Base-by-base conservation (phyloP, 2,329 filamentous ascomycete genomes). In the Diplodia scrobiculata region DNA sequence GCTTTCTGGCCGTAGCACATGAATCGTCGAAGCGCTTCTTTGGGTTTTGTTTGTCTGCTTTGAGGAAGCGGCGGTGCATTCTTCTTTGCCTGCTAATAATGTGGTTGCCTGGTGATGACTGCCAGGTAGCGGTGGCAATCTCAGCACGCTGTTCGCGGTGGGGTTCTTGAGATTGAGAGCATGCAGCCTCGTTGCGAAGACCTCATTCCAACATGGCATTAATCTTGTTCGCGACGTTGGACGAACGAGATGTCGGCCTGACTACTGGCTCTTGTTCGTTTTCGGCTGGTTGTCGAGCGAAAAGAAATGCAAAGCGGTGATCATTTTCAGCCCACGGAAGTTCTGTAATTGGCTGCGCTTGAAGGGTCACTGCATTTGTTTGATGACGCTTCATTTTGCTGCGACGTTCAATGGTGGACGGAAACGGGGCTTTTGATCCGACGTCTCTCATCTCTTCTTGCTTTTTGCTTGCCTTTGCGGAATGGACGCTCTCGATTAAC, bases 211-310 rank as follows among this genome's bases (percentile, higher is more conserved):
- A n/a, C 17, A 10, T 13, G 34, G 34, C 34, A 11, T 36, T 36
- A 36, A 36, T 36, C 34, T 36, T 11, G 34, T 36, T 36, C 34
- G 34, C 52, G 52, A 54, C 52, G 52, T 54, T 54, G 32, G 52
- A 54, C n/a, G 52, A n/a, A 36, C 13, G 10, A 36, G 34, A 6
- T 9, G 5, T 32, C 29, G 29, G 9, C 7, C 7, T 7, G 5
- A 32, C 34, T 36, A 11, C 34, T 13, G 34, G 34, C 34, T 36
- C 34, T 36, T 36, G 34, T 11, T 34, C 34, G 34, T 36, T 36
- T 36, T 3, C 34, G 34, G 34, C 34, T 36, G 34, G 13, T 32
- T 32, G 5, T 32, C 29, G 29, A 32, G 29, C 7, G 29, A 45
- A 45, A 45, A 19, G 17, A 9, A 45, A 45, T 19, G 41, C n/a